Evolutionary conservation across 176 grass and related monocot species (phyloP).

Genomic region (Triticum dicoccoides): DNA sequence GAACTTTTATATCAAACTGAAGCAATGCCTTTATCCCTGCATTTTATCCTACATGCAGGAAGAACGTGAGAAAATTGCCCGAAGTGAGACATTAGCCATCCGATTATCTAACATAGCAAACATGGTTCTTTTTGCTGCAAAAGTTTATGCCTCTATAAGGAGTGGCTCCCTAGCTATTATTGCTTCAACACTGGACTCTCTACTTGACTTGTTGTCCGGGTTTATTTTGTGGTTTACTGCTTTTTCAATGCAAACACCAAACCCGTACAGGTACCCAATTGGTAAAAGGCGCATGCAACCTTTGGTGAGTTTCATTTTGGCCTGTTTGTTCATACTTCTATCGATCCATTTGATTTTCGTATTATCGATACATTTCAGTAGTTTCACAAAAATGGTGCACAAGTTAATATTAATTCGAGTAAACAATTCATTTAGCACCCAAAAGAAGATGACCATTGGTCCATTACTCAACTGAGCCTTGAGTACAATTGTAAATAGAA

Average conservation of each 20-base stretch:
- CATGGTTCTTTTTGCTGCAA: slow-evolving; percentile 79
- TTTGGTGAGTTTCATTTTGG: slow-evolving; percentile 51
- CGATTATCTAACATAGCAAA: slow-evolving; percentile 65
- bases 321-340: neutral
- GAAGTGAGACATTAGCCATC: slow-evolving; percentile 54
- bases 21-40: neutral
- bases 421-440: neutral
- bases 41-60: slow-evolving; percentile 43
- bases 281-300: slow-evolving; percentile 87
- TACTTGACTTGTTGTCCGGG: slow-evolving; percentile 60
- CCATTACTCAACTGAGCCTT: neutral
- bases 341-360: neutral
- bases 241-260: slow-evolving; percentile 75
- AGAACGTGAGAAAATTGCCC: slow-evolving; percentile 49
- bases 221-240: slow-evolving; percentile 80
- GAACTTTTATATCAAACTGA: neutral
- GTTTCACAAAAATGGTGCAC: neutral
- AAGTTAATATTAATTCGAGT: neutral
- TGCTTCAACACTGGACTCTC: slow-evolving; percentile 75
- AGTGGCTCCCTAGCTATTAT: slow-evolving; percentile 65
- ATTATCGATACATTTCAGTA: neutral
- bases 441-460: neutral
- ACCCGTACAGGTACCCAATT: slow-evolving; percentile 75
- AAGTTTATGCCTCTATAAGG: slow-evolving; percentile 62
- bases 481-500: neutral